Evolutionary conservation across 1,139 yeast genomes (phyloP).

Genomic region (Geotrichum siamense): DNA sequence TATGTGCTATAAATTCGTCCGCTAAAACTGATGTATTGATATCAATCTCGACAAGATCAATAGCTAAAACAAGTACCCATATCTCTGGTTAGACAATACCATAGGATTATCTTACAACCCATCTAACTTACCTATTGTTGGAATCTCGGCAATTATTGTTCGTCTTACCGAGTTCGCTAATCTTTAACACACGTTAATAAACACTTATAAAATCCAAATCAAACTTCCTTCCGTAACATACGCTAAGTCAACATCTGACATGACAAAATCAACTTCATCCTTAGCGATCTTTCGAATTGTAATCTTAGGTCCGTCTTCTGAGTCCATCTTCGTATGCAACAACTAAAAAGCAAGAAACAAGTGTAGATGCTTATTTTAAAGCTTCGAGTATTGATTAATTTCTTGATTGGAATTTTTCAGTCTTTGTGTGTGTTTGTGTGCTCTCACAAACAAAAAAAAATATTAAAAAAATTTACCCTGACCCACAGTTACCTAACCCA

Average conservation of each 20-base stretch:
- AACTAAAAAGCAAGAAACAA: no score
- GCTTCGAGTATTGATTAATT: no score
- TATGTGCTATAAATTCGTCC: constrained; percentile 90
- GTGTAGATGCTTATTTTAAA: no score
- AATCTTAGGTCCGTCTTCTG: constrained; percentile 63
- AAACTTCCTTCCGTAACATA: constrained; percentile 23
- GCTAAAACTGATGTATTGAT: constrained; percentile 91
- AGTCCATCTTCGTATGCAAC: constrained; percentile 31
- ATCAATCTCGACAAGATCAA: constrained; percentile 92
- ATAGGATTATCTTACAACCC: no score
- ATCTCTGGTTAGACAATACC: no score
- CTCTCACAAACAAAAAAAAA: no score
- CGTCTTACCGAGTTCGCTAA: constrained; percentile 89
- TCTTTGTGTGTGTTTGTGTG: no score
- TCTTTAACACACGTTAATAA: constrained; percentile 20
- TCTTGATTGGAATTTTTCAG: no score
- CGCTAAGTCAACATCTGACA: constrained; percentile 81
- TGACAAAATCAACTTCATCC: constrained; percentile 84
- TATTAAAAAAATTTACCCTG: no score
- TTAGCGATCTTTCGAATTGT: constrained; percentile 79
- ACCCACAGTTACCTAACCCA: no score
- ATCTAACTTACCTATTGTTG: constrained; percentile 52
- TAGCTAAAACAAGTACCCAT: constrained; percentile 62
- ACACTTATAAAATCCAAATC: no score
- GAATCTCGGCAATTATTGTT: constrained; percentile 91